These are phyloP conservation scores for Anastatica hierochuntica DNA, from an alignment of 345 rosid species.

Conservation along the genomic window DNA sequence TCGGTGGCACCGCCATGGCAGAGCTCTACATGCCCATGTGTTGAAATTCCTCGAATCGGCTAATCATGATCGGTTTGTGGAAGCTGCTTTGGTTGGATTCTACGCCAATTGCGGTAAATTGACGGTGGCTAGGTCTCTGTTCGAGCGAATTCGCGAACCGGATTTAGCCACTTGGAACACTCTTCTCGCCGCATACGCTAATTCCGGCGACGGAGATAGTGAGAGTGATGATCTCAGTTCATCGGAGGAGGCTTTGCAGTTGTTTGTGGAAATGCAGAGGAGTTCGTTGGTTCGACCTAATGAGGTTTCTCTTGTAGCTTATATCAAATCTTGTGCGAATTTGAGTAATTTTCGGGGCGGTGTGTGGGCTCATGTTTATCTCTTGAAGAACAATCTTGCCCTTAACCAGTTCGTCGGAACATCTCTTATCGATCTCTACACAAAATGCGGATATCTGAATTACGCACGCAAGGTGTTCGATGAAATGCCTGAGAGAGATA, in stretches of 20 bases:
- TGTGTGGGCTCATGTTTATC: slow-evolving; percentile 46
- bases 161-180: slow-evolving; percentile 65
- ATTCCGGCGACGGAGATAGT: neutral
- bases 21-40: slow-evolving; percentile 47
- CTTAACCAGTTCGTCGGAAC: slow-evolving; percentile 48
- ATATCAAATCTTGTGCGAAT: slow-evolving; percentile 45
- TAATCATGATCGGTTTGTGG: slow-evolving; percentile 38
- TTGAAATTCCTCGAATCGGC: slow-evolving; percentile 39
- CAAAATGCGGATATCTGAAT: slow-evolving; percentile 35
- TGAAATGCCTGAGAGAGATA: slow-evolving; percentile 35
- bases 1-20: slow-evolving; percentile 35
- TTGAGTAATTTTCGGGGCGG: slow-evolving; percentile 44
- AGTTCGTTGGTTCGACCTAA: slow-evolving; percentile 37
- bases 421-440: slow-evolving; percentile 35
- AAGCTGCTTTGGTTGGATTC: slow-evolving; percentile 45
- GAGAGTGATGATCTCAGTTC: neutral
- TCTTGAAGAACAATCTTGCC: slow-evolving; percentile 29
- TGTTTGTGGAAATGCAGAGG: slow-evolving; percentile 40
- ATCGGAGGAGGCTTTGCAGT: slow-evolving; percentile 23
- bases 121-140: slow-evolving; percentile 38
- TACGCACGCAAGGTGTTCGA: slow-evolving; percentile 43
- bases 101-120: slow-evolving; percentile 41
- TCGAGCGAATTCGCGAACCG: slow-evolving; percentile 39
- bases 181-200: slow-evolving; percentile 45
- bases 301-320: slow-evolving; percentile 52